Evolutionary conservation across 805 yeast species (phyloP), one percentile per base, ranked within the genome.

Genomic region (Candida xyloterini): DNA sequence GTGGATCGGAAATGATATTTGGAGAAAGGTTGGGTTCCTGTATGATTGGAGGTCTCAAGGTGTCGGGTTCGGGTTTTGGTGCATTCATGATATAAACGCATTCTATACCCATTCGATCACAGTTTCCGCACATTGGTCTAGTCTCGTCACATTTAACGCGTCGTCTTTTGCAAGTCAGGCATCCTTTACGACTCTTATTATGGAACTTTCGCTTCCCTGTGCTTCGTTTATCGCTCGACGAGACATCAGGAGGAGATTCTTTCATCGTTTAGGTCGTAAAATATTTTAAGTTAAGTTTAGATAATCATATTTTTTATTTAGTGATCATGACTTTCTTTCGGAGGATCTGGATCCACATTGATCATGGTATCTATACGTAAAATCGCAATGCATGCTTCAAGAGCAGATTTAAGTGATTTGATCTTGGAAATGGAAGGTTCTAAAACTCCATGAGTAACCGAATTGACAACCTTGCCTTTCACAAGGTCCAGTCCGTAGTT

Each of bases 361-460:
- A 93, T 91, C 95, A 91, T 90, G 35, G 99, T 93, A 65, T 93
- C 99, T 57, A 93, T 93, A 73, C 99, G 82, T 56, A 95, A 73
- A 49, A 93, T 93, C 25, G 98, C 95, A 64, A 95, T 81, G 68
- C 99, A 93, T 3, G 99, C 99, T 71, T 93, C 99, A 52, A 93
- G 77, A 5, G 99, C 98, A 44, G 95, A 83, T 66, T 95, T 90
- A 62, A 95, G 77, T 9, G 96, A 82, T 65, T 89, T 90, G 59
- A 93, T 75, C 70, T 93, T 93, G 56, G 95, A 82, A 59, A 93
- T 74, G 13, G 97, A 85, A 39, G 99, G 99, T 66, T 93, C 99
- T 52, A 93, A 73, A 21, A 93, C 96, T 47, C 99, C 99, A 46
- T 79, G 74, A 38, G 73, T 68, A 33, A 81, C 71, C 63, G 85